Evolutionary conservation across 2,329 filamentous ascomycete species (phyloP).

Genomic region (Microdochium paspali): DNA sequence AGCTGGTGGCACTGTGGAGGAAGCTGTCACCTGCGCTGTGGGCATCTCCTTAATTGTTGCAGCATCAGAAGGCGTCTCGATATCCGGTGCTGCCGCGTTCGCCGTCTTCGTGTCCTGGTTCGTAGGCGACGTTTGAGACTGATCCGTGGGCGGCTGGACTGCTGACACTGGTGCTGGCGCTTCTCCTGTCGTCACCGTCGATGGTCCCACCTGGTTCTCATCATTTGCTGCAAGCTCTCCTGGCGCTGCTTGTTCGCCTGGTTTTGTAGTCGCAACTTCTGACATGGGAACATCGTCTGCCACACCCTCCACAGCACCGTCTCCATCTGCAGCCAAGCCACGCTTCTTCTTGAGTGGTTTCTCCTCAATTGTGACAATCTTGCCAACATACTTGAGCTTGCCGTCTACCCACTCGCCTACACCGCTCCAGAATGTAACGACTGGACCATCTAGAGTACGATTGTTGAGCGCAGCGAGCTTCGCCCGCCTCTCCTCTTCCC

Average conservation of each 20-base stretch:
- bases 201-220: too few species aligned
- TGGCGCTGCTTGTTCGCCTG: neutral
- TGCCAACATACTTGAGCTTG: conserved; percentile 62
- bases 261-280: conserved; percentile 1
- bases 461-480: conserved; percentile 84
- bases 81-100: neutral
- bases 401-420: conserved; percentile 72
- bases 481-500: conserved; percentile 72
- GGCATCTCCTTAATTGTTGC: neutral
- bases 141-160: too few species aligned
- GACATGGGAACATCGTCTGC: neutral
- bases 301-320: neutral
- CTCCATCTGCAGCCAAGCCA: conserved; percentile 17
- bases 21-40: too few species aligned
- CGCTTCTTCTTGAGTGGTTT: conserved; percentile 44
- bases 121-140: neutral
- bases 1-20: neutral
- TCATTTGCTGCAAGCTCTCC: neutral
- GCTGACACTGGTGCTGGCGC: too few species aligned
- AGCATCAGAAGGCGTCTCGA: neutral
- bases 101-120: neutral
- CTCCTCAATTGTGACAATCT: conserved; percentile 52
- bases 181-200: too few species aligned
- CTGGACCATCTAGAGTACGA: conserved; percentile 76
- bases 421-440: conserved; percentile 92